Conservation (phyloP, 768 basidiomycete species). For the Russula ochroleuca region DNA sequence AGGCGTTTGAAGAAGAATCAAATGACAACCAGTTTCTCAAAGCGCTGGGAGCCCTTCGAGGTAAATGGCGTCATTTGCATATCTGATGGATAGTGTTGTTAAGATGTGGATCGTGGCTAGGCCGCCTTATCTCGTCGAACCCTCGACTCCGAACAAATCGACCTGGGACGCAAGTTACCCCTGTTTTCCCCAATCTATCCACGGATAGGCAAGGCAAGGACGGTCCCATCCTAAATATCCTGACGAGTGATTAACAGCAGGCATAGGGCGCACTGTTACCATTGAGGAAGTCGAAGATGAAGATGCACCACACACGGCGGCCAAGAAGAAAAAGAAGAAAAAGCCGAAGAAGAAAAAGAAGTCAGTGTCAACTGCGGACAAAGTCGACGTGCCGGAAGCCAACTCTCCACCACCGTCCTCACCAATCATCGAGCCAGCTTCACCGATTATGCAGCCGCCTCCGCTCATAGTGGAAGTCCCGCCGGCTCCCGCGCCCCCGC, state of each 20-base stretch:
- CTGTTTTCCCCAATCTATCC: background rate
- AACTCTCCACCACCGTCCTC: conserved; percentile 28
- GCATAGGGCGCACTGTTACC: conserved; percentile 45
- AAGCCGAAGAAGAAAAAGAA: conserved; percentile 68
- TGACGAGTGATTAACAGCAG: conserved; percentile 5
- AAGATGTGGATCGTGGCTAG: conserved; percentile 34
- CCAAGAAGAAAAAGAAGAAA: conserved; percentile 70
- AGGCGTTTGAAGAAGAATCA: conserved; percentile 44
- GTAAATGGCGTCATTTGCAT: conserved; percentile 35
- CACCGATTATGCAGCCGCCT: conserved; percentile 1
- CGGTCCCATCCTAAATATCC: background rate
- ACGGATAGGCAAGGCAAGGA: background rate
- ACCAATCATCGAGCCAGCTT: conserved; percentile 15
- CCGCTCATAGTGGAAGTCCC: background rate
- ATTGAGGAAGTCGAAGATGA: conserved; percentile 75
- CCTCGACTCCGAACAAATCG: conserved; percentile 19
- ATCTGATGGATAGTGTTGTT: background rate
- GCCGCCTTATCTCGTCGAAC: conserved; percentile 53
- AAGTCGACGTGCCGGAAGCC: conserved; percentile 25
- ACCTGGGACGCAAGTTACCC: conserved; percentile 1
- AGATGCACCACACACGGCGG: conserved; percentile 41
- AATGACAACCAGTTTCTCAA: conserved; percentile 78
- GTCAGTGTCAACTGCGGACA: conserved; percentile 31
- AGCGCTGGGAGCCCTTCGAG: conserved; percentile 68
- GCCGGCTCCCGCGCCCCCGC: background rate